A percentile compares a stretch with the other conserved stretches of the same genome.
Conservation (phyloP, 1,139 yeast genomes). For the Suhomyces bribrorum region DNA sequence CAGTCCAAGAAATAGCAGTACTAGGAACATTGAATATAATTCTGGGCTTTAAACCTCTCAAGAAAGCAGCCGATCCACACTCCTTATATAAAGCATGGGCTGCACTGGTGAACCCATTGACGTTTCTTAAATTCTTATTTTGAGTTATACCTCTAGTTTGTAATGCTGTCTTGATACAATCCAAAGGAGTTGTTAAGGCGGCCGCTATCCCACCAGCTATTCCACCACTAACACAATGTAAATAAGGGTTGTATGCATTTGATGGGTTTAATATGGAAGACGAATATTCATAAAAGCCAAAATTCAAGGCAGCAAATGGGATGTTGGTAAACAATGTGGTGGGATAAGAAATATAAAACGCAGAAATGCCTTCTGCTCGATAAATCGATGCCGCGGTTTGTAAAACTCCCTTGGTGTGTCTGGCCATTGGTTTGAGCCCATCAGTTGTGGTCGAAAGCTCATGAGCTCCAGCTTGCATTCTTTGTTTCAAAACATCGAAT, state of each 20-base stretch:
- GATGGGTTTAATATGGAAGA: conserved; percentile 78
- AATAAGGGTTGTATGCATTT: conserved; percentile 79
- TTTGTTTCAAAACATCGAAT: conserved; percentile 89
- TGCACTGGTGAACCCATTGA: conserved; percentile 73
- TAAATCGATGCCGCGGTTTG: conserved; percentile 54
- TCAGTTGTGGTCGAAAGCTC: conserved; percentile 13
- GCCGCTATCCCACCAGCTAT: conserved; percentile 96
- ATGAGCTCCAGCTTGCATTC: conserved; percentile 43
- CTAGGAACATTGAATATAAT: conserved; percentile 93
- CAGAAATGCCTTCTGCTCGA: conserved; percentile 72
- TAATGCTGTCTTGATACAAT: conserved; percentile 87
- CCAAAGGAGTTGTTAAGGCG: conserved; percentile 93
- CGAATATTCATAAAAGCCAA: conserved; percentile 87
- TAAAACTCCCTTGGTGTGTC: conserved; percentile 21
- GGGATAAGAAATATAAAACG: conserved; percentile 92
- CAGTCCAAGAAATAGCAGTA: conserved; percentile 97
- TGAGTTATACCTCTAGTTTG: conserved; percentile 71
- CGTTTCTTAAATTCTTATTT: conserved; percentile 52
- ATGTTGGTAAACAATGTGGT: conserved; percentile 91
- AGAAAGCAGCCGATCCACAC: conserved; percentile 71
- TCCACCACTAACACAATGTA: conserved; percentile 94
- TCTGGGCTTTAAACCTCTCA: conserved; percentile 88
- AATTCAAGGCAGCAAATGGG: conserved; percentile 94
- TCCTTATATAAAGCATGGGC: conserved; percentile 64
- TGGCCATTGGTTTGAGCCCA: conserved; percentile 14